Base-by-base conservation (phyloP, 805 yeast species). In the Yamadazyma kitorensis region DNA sequence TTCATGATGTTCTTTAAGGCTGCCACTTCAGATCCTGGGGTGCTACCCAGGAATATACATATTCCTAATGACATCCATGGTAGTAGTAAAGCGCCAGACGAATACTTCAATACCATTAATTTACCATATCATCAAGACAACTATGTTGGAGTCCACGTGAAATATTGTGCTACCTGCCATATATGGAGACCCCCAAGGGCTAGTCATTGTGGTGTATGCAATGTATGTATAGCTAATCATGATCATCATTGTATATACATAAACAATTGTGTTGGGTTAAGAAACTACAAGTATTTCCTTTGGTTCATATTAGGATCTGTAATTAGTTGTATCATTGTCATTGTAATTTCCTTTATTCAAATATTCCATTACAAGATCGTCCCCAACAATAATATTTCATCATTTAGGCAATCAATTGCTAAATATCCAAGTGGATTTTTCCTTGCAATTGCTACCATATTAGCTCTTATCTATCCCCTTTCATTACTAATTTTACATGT, bases 171-270 rank as follows among this genome's bases (percentile, higher is more conserved):
- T 20, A 67, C 72, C 4, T 68, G 73, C 40, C 69, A 64, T 35
- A 55, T 66, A 11, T 85, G 94, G 91, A 58, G 91, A 44, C 82
- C 87, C 7, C 86, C 88, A 1, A 59, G 94, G 34, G 60, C 64
- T 13, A 57, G 65, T 41, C 95, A 86, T 55, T 86, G 95, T 49
- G 68, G 80, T 2, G 64, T 66, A 2, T 86, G 95, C 57, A 76
- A 76, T 41, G 64, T 66, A 6, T 86, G 95, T 49, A 64, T 84
- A 13, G 54, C 74, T 8, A 47, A 72, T 30, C 82, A 76, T 47
- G 96, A 86, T 47, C 91, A 82, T 52, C 89, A 82, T 54, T 82
- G 89, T 50, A 46, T 66, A 22, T 78, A 84, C 76, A 51, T 86
- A 31, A 65, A 65, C 43, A 65, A 64, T 38, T 67, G 72, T 41